Conservation (phyloP, 208 protist species). For the Crithidia mellificae region DNA sequence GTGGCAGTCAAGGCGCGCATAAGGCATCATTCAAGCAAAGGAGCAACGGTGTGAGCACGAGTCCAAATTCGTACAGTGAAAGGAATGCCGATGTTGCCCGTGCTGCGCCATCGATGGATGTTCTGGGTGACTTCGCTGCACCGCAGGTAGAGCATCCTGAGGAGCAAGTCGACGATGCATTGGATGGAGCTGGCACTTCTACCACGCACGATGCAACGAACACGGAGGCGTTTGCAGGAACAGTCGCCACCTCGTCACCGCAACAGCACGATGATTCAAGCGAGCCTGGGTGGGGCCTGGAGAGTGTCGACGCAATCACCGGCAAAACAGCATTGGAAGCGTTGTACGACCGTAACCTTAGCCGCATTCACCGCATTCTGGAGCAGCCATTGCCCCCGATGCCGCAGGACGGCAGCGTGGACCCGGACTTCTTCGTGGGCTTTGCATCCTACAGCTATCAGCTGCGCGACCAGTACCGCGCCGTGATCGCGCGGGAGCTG, state of each 20-base stretch:
- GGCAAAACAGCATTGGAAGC: constrained; percentile 65
- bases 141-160: not conserved
- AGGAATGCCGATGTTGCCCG: not conserved
- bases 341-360: constrained; percentile 58
- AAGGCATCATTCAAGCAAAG: too few species aligned
- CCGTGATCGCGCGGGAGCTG: constrained; percentile 61
- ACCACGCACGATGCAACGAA: not conserved
- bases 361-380: constrained; percentile 66
- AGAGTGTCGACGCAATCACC: constrained; percentile 47
- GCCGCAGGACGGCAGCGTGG: constrained; percentile 67
- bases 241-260: too few species aligned
- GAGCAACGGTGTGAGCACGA: too few species aligned
- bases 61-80: not conserved
- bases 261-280: not conserved
- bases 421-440: constrained; percentile 83
- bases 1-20: not conserved
- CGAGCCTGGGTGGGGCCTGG: constrained; percentile 58
- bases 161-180: not conserved
- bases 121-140: too few species aligned
- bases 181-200: too few species aligned
- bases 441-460: constrained; percentile 84
- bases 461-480: constrained; percentile 82
- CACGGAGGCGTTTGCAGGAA: not conserved
- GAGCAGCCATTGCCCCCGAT: constrained; percentile 71
- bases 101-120: not conserved